Evolutionary conservation across 768 basidiomycete genomes (phyloP).

Genomic region (Collybia sp.): DNA sequence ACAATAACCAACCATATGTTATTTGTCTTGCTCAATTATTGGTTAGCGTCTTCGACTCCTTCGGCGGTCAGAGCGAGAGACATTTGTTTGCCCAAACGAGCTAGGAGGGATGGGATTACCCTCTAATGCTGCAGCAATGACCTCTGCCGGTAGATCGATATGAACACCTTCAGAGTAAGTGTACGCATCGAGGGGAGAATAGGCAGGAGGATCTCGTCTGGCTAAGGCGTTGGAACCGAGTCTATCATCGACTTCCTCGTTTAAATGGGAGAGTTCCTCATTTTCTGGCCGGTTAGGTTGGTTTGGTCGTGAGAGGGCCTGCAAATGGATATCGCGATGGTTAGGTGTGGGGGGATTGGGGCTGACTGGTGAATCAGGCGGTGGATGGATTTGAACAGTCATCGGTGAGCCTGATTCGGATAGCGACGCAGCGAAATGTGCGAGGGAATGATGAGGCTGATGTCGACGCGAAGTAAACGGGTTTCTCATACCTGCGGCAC

Average conservation of each 20-base stretch:
- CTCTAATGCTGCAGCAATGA: constrained; percentile 87
- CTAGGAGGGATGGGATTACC: constrained; percentile 59
- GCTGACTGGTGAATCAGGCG: constrained; percentile 74
- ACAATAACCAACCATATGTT: no score
- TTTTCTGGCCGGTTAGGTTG: constrained; percentile 34
- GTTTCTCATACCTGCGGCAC: constrained; percentile 76
- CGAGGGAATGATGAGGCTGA: constrained; percentile 53
- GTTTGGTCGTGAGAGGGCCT: constrained; percentile 44
- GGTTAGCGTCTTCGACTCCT: constrained; percentile 49
- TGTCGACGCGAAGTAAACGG: constrained; percentile 73
- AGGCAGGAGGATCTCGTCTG: constrained; percentile 76
- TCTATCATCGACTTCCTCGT: constrained; percentile 19
- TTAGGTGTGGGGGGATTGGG: constrained; percentile 87
- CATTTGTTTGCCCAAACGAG: constrained; percentile 45
- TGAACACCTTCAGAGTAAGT: constrained; percentile 87
- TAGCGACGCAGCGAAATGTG: constrained; percentile 57
- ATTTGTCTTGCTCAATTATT: constrained; percentile 2
- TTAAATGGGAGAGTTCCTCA: constrained; percentile 19
- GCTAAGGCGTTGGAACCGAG: constrained; percentile 31
- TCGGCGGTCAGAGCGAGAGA: constrained; percentile 51
- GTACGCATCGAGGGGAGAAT: constrained; percentile 85
- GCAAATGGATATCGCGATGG: constrained; percentile 76
- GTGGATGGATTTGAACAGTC: constrained; percentile 67
- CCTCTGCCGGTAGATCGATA: constrained; percentile 87
- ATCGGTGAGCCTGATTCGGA: constrained; percentile 65